These are phyloP conservation scores for Lachnellula hyalina DNA, from an alignment of 2,329 filamentous ascomycete genomes.

Conservation along the genomic window DNA sequence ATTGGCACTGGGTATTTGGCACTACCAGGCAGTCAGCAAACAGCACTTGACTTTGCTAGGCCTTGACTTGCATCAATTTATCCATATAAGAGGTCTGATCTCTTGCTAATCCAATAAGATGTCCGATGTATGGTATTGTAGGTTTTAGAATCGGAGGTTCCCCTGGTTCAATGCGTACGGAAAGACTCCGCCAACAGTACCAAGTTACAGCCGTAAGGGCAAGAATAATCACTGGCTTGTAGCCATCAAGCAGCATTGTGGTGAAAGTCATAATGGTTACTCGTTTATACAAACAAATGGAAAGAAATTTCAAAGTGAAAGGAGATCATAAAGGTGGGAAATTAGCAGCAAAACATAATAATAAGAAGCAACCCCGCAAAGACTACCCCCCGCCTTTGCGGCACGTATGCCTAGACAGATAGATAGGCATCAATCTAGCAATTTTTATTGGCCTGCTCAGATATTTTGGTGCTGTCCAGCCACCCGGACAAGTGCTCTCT, in stretches of 20 bases:
- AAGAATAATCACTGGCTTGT: constrained; percentile 14
- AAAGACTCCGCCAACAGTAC: constrained; percentile 8
- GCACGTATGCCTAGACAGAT: too few relatives aligned
- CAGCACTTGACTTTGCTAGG: background rate
- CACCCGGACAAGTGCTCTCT: too few relatives aligned
- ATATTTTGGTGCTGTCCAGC: too few relatives aligned
- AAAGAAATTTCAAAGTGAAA: background rate
- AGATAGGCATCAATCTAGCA: too few relatives aligned
- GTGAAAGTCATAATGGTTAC: background rate
- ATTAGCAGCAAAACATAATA: too few relatives aligned
- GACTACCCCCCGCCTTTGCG: too few relatives aligned
- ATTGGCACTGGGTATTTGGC: constrained; percentile 29
- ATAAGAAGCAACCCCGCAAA: too few relatives aligned
- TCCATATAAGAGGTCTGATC: constrained; percentile 33
- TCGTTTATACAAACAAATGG: background rate
- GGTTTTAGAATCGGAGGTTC: constrained; percentile 40
- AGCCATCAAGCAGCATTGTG: constrained; percentile 10
- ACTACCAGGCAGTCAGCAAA: constrained; percentile 8
- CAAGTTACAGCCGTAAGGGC: constrained; percentile 2
- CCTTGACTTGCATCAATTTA: constrained; percentile 31
- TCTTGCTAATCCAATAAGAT: constrained; percentile 38
- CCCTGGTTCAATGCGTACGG: constrained; percentile 23
- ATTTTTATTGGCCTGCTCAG: too few relatives aligned
- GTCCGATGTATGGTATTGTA: constrained; percentile 40
- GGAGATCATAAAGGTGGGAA: too few relatives aligned